These are phyloP conservation scores for Blastobotrys proliferans DNA, from an alignment of 1,139 yeast species.

Conservation along the genomic window DNA sequence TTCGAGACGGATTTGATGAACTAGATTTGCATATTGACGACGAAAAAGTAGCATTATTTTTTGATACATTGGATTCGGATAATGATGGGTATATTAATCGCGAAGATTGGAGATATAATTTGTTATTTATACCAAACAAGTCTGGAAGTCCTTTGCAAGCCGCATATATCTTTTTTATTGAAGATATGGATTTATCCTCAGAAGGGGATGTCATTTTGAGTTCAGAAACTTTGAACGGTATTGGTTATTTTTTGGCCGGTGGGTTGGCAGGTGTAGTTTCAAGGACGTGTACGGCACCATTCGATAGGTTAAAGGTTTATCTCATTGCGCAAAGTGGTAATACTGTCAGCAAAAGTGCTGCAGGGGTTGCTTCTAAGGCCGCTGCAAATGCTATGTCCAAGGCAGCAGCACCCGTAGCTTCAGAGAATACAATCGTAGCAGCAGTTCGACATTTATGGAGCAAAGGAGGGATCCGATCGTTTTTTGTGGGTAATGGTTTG, in stretches of 20 bases:
- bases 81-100: conserved; percentile 70
- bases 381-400: conserved; percentile 23
- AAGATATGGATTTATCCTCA: conserved; percentile 74
- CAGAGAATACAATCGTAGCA: conserved; percentile 32
- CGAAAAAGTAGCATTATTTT: conserved; percentile 54
- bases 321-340: conserved; percentile 83
- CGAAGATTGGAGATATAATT: conserved; percentile 81
- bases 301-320: conserved; percentile 89
- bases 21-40: conserved; percentile 54
- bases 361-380: conserved; percentile 32
- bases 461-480: conserved; percentile 83
- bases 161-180: conserved; percentile 76
- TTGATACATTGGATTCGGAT: conserved; percentile 55
- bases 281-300: conserved; percentile 97
- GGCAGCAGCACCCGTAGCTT: conserved; percentile 18
- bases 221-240: conserved; percentile 73
- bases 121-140: conserved; percentile 73
- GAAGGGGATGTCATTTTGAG: conserved; percentile 90
- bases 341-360: conserved; percentile 15
- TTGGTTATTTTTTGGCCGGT: conserved; percentile 90
- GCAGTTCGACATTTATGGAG: conserved; percentile 80
- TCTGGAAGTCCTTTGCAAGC: conserved; percentile 67
- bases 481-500: conserved; percentile 92
- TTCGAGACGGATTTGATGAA: conserved; percentile 56
- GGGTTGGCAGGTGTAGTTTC: conserved; percentile 95